A percentile compares a stretch with the other conserved stretches of the same genome.
phyloP scores from a whole-genome alignment of 2,329 filamentous ascomycete genomes.

The Paraphaeosphaeria sporulosa region DNA sequence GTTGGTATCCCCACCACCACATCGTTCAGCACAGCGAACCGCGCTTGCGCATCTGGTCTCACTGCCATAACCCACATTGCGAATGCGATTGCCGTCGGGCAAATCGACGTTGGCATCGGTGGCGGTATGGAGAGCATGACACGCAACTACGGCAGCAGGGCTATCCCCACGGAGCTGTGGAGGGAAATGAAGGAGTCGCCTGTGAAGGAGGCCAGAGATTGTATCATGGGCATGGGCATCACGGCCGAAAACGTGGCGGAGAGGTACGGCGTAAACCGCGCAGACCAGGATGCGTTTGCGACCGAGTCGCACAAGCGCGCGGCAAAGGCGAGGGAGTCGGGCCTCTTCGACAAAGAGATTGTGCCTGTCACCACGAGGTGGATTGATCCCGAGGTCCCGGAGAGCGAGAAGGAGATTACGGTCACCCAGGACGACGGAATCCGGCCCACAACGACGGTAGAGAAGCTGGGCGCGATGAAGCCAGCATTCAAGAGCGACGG shows the following conservation, averaged over 20 bases:
- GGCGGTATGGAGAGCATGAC: conserved; percentile 98
- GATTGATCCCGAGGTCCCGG: conserved; percentile 65
- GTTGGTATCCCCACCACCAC: conserved; percentile 77
- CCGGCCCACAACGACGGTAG: conserved; percentile 69
- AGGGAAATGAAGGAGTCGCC: conserved; percentile 70
- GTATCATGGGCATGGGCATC: conserved; percentile 92
- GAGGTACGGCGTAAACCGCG: conserved; percentile 75
- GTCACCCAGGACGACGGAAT: conserved; percentile 86
- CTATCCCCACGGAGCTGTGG: conserved; percentile 87
- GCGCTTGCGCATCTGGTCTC: conserved; percentile 82
- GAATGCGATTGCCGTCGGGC: conserved; percentile 76
- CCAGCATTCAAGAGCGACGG: conserved; percentile 82
- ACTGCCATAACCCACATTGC: conserved; percentile 79
- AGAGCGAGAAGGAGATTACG: conserved; percentile 64
- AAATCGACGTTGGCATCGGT: conserved; percentile 77
- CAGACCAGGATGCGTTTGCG: conserved; percentile 85
- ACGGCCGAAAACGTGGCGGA: conserved; percentile 88
- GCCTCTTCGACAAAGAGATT: conserved; percentile 79
- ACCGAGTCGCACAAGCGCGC: conserved; percentile 77
- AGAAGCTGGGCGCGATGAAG: conserved; percentile 80
- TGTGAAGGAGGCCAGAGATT: conserved; percentile 77
- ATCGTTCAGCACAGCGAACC: conserved; percentile 85
- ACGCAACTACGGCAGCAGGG: conserved; percentile 81
- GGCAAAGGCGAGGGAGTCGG: conserved; percentile 70
- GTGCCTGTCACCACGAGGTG: conserved; percentile 78